Conservation (phyloP, 345 rosid species). For the Moricandia moricandioides region DNA sequence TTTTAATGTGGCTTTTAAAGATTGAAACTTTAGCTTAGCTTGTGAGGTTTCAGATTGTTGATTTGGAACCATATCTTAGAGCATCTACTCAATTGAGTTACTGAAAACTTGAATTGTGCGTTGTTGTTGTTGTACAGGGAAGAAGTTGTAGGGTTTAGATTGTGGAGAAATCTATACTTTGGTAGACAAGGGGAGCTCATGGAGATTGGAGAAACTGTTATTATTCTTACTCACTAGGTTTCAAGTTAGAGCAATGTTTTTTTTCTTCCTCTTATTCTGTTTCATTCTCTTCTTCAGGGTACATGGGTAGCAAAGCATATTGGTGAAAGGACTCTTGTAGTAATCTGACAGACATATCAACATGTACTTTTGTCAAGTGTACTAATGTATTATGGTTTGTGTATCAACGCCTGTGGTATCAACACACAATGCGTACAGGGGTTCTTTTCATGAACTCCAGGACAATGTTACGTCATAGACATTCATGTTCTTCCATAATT, state of each 20-base stretch:
- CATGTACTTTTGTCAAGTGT: slow-evolving; percentile 37
- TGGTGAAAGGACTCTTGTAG: slow-evolving; percentile 18
- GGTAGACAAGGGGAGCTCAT: slow-evolving; percentile 14
- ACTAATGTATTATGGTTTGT: slow-evolving; percentile 37
- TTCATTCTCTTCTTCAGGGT: slow-evolving; percentile 6
- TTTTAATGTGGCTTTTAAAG: background rate
- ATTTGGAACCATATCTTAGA: background rate
- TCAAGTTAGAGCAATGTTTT: slow-evolving; percentile 24
- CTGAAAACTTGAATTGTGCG: slow-evolving; percentile 7
- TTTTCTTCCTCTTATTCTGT: background rate
- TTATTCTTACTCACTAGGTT: slow-evolving; percentile 32
- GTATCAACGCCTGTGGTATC: slow-evolving; percentile 11
- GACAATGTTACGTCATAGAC: too few species aligned
- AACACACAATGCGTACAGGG: too few species aligned
- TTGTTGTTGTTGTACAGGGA: slow-evolving; percentile 11
- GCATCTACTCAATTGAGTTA: background rate
- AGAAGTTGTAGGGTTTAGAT: slow-evolving; percentile 28
- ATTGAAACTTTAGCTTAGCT: background rate
- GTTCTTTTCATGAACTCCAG: too few species aligned
- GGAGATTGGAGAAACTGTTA: slow-evolving; percentile 31
- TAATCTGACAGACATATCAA: slow-evolving; percentile 25
- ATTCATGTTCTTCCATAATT: slow-evolving; percentile 17
- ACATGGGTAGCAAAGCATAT: slow-evolving; percentile 30
- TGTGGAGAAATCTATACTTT: slow-evolving; percentile 25
- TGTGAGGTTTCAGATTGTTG: background rate